A percentile compares a stretch with the other conserved stretches of the same genome.
These are phyloP conservation scores for Penicillium chermesinum DNA, from an alignment of 495 filamentous ascomycete species.

Conservation along the genomic window DNA sequence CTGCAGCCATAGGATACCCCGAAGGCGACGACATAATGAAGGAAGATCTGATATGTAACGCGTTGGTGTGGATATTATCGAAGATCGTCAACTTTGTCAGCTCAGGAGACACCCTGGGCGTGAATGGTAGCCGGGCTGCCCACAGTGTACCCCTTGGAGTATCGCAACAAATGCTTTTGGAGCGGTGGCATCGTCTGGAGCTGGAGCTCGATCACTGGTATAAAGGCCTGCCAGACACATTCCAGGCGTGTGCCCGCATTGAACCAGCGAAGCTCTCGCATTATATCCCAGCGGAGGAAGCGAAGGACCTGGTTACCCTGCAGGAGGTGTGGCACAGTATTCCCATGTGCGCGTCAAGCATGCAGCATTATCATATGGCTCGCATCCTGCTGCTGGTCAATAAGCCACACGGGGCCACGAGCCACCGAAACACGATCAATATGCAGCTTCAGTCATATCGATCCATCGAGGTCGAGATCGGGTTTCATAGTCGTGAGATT, in stretches of 20 bases:
- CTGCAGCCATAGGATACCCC: conserved; percentile 35
- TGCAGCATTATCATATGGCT: conserved; percentile 63
- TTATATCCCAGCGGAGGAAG: conserved; percentile 18
- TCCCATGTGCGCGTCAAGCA: conserved; percentile 58
- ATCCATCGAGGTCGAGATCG: conserved; percentile 48
- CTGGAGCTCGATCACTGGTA: conserved; percentile 56
- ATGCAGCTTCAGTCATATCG: conserved; percentile 50
- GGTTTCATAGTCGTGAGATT: conserved; percentile 54
- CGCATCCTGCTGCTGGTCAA: conserved; percentile 58
- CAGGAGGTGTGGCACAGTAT: conserved; percentile 59
- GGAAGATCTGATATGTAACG: conserved; percentile 60
- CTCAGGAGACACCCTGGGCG: conserved; percentile 44
- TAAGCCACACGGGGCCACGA: conserved; percentile 54
- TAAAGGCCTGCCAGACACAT: conserved; percentile 52
- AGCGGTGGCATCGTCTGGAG: conserved; percentile 52
- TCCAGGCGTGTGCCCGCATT: conserved; percentile 47
- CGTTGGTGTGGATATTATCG: conserved; percentile 56
- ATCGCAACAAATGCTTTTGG: conserved; percentile 48
- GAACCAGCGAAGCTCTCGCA: conserved; percentile 20
- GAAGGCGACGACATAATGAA: conserved; percentile 48
- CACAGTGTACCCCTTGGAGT: conserved; percentile 41
- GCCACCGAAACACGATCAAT: conserved; percentile 44
- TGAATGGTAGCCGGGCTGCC: conserved; percentile 28
- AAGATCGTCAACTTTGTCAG: conserved; percentile 60
- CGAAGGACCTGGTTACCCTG: conserved; percentile 35